Evolutionary conservation across 768 basidiomycete species (phyloP), one percentile per base, ranked within the genome.

Genomic region (Lactarius hengduanensis): DNA sequence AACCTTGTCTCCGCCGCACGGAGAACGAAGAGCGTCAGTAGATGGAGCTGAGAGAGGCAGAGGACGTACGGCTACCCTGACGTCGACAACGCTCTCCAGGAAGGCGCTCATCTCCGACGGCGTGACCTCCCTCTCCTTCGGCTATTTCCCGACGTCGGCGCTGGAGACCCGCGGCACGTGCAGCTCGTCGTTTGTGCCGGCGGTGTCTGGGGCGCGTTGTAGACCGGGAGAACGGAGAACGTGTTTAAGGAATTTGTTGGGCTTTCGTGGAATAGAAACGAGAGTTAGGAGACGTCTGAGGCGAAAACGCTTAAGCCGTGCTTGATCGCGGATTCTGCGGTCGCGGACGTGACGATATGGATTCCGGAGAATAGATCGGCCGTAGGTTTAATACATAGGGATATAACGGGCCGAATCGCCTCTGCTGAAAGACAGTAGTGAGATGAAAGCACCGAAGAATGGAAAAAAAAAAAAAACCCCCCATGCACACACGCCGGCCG

Each of bases 101-200:
- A 94, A 80, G 4, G 77, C 77, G 61, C 83, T 80, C 72, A 89
- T 90, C 66, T 89, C 84, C 61, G 85, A 83, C 5, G 80, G 69
- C 2, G 85, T 77, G 62, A 91, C 79, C 20, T 82, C 81, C 92
- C 92, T 94, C 71, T 93, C 90, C 20, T 82, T 80, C 30, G 92
- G 74, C 91, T 90, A 94, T 73, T 82, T 86, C 73, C 91, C 85
- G n/a, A 93, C 83, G 62, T 85, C 84, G 3, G 79, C 68, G 72
- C 80, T 81, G 55, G 83, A 81, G 45, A 92, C 78, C 57, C 84
- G 83, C 10, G 94, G 81, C 10, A 82, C 76, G 13, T 84, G 82
- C 4, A 93, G 75, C 60, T 92, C 87, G 69, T 84, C 83, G 69
- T 87, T 86, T 26, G 79, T 75, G 28, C 79, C 78, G 8, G 91